Evolutionary conservation across 768 basidiomycete species (phyloP).

Genomic region (Mycena vitilis): DNA sequence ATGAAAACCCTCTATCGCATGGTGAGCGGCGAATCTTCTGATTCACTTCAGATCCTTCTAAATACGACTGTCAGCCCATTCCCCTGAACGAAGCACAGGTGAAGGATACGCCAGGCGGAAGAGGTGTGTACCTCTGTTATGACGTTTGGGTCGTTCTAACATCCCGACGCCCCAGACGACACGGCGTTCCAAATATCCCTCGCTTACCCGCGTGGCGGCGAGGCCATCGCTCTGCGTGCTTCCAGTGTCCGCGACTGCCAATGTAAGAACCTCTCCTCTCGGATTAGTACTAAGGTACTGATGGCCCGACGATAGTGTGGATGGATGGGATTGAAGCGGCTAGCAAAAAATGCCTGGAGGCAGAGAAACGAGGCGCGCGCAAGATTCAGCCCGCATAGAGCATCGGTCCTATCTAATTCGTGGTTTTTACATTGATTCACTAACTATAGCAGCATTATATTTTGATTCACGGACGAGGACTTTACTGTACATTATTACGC

Average conservation of each 20-base stretch:
- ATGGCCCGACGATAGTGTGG: slow-evolving; percentile 47
- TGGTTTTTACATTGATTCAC: not conserved
- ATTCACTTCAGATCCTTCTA: not conserved
- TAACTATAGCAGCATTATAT: not conserved
- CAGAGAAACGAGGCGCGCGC: slow-evolving; percentile 46
- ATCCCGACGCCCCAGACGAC: slow-evolving; percentile 63
- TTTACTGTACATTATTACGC: too few relatives aligned
- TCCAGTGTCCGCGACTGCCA: slow-evolving; percentile 69
- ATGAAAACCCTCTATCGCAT: slow-evolving; percentile 83
- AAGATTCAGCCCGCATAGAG: slow-evolving; percentile 34
- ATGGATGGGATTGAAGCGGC: slow-evolving; percentile 50
- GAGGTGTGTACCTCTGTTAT: slow-evolving; percentile 52
- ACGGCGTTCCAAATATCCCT: slow-evolving; percentile 73
- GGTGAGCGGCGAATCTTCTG: slow-evolving; percentile 58
- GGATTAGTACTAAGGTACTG: slow-evolving; percentile 42
- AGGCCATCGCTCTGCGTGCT: slow-evolving; percentile 71
- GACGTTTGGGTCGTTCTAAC: slow-evolving; percentile 3
- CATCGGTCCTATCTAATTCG: not conserved
- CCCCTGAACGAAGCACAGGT: slow-evolving; percentile 76
- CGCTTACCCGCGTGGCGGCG: slow-evolving; percentile 80
- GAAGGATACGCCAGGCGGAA: slow-evolving; percentile 59
- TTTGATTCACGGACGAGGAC: too few relatives aligned
- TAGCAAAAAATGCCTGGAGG: slow-evolving; percentile 50
- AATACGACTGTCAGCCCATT: slow-evolving; percentile 66
- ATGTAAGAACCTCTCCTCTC: slow-evolving; percentile 40